Base-by-base conservation (phyloP, 345 rosid genomes). In the Eutrema japonicum region DNA sequence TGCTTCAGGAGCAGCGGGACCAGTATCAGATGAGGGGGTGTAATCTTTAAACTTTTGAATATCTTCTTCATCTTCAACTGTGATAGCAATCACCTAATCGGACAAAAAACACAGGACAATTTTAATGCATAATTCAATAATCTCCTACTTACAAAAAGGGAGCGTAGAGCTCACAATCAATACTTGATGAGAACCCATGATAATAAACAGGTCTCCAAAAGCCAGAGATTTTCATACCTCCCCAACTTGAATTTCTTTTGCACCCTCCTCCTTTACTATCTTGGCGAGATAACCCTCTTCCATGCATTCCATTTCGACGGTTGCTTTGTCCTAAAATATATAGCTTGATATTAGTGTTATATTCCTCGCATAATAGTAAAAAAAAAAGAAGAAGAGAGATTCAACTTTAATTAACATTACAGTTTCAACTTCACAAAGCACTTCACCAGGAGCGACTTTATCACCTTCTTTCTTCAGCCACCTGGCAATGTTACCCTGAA, bases 391-490 rank as follows among this genome's bases (percentile, higher is more conserved):
- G 55, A 22, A 22, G 0, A 40, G 53, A n/a, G 16, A 36, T 22
- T 18, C 27, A 38, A 41, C 26, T 42, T 16, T 40, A 64, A 40
- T 49, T 64, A 42, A 41, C 46, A 90, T 63, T 87, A 95, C 97
- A 45, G 99, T 95, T 86, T 95, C 99, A 62, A 95, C 97, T 94
- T 94, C 99, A 67, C 99, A 94, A 43, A 94, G 88, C 18, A 94
- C 99, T 86, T 95, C 99, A 78, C 99, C 99, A 37, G 93, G 83
- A 76, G 83, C 75, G 63, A 92, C 51, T 75, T 92, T 89, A 66
- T 95, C 97, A 63, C 97, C 99, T 83, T 92, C 97, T 81, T 92
- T 94, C 86, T 94, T 95, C 81, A 95, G 83, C 99, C 99, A 92
- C 79, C 85, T 85, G 9, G 93, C 99, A 74, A 95, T 95, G 72